These are phyloP conservation scores for Ophioceras dolichostomum DNA, from an alignment of 2,329 filamentous ascomycete genomes.

Conservation along the genomic window DNA sequence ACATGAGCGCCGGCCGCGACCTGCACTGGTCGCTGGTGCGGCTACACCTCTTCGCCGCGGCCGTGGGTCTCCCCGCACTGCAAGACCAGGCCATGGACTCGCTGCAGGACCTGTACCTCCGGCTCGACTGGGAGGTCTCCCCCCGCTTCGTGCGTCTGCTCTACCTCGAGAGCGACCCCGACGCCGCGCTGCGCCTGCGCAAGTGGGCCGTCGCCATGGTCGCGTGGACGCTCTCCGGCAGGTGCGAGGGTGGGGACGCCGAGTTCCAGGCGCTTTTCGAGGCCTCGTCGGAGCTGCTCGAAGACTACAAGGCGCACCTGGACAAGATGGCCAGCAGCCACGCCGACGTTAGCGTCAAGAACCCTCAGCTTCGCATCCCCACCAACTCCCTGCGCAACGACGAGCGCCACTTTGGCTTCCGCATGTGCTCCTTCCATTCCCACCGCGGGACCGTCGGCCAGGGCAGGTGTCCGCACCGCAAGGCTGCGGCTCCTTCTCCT, in stretches of 20 bases:
- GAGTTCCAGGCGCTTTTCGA: slow-evolving; percentile 30
- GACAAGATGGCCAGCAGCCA: slow-evolving; percentile 37
- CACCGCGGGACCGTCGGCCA: slow-evolving; percentile 42
- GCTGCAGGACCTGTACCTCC: slow-evolving; percentile 45
- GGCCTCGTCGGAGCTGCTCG: slow-evolving; percentile 29
- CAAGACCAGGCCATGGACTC: slow-evolving; percentile 47
- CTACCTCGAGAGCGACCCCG: slow-evolving; percentile 38
- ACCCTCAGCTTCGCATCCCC: slow-evolving; percentile 45
- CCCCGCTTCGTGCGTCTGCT: slow-evolving; percentile 36
- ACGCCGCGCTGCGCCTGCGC: slow-evolving; percentile 37
- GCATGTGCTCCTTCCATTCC: slow-evolving; percentile 48
- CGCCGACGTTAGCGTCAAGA: slow-evolving; percentile 43
- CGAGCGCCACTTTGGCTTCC: slow-evolving; percentile 46
- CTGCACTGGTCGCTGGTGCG: slow-evolving; percentile 45
- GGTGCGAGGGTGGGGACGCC: slow-evolving; percentile 11
- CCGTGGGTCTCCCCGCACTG: slow-evolving; percentile 33
- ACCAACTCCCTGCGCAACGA: slow-evolving; percentile 43
- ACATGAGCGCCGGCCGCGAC: slow-evolving; percentile 16
- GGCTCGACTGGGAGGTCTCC: slow-evolving; percentile 45
- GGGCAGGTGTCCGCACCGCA: slow-evolving; percentile 35
- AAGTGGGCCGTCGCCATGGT: slow-evolving; percentile 50
- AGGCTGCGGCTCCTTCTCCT: background rate
- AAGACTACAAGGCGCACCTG: slow-evolving; percentile 39
- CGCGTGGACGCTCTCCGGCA: slow-evolving; percentile 37
- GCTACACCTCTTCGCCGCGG: slow-evolving; percentile 44